These are phyloP conservation scores for Begonia masoniana DNA, from an alignment of 306 rosid species.

Conservation along the genomic window DNA sequence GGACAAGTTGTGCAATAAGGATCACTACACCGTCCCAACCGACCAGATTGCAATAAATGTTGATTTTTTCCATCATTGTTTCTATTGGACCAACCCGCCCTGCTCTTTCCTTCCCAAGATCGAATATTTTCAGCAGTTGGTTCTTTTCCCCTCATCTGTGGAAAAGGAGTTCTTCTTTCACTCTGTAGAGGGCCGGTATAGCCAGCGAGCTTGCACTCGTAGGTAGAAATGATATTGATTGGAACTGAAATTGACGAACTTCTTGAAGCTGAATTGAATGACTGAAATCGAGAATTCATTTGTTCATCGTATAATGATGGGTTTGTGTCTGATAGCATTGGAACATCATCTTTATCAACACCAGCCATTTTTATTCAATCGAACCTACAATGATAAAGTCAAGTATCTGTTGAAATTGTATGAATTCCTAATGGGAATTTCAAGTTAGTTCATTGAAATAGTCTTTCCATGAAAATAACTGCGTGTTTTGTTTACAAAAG, in stretches of 20 bases:
- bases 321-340: slow-evolving; percentile 37
- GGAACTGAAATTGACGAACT: slow-evolving; percentile 57
- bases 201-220: slow-evolving; percentile 41
- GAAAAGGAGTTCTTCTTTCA: slow-evolving; percentile 34
- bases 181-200: slow-evolving; percentile 68
- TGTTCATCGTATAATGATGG: slow-evolving; percentile 20
- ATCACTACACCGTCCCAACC: slow-evolving; percentile 78
- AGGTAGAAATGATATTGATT: too few species aligned
- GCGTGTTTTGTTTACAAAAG: too few species aligned
- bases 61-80: slow-evolving; percentile 34
- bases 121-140: slow-evolving; percentile 21
- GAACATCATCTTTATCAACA: slow-evolving; percentile 39
- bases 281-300: slow-evolving; percentile 20
- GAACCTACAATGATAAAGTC: slow-evolving; percentile 11
- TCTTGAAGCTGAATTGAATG: slow-evolving; percentile 24
- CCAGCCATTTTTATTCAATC: slow-evolving; percentile 34
- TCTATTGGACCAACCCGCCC: slow-evolving; percentile 26
- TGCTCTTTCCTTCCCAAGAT: slow-evolving; percentile 11
- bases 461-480: too few species aligned
- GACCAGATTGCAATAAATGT: slow-evolving; percentile 76
- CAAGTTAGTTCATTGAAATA: neutral
- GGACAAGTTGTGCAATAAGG: slow-evolving; percentile 93
- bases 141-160: slow-evolving; percentile 49
- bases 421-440: neutral
- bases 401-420: too few species aligned